Evolutionary conservation across 2,329 filamentous ascomycete genomes (phyloP).

Genomic region (Lanzia echinophila): DNA sequence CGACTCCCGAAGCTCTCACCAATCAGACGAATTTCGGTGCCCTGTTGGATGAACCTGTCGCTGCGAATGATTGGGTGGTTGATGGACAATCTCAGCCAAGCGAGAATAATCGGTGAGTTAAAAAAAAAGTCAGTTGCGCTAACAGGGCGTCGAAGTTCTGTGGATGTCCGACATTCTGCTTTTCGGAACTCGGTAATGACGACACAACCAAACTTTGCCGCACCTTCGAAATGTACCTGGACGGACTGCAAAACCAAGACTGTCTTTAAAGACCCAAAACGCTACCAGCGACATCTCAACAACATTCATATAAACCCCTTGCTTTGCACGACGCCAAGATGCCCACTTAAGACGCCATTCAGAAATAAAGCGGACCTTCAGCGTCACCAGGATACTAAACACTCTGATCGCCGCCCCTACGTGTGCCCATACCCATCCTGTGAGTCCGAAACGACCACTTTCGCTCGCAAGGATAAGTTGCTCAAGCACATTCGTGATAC

Average conservation of each 20-base stretch:
- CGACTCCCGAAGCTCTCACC: background rate
- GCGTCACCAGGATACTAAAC: conserved; percentile 4
- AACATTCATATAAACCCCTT: conserved; percentile 10
- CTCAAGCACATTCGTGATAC: conserved; percentile 13
- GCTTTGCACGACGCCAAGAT: background rate
- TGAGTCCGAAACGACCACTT: conserved; percentile 2
- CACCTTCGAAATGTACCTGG: conserved; percentile 1
- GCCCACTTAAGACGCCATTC: conserved; percentile 6
- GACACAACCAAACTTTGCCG: background rate
- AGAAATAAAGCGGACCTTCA: conserved; percentile 3
- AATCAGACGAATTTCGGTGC: background rate
- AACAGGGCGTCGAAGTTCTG: conserved; percentile 6
- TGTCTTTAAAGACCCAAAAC: background rate
- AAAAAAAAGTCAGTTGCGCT: conserved; percentile 16
- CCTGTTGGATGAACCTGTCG: conserved; percentile 10
- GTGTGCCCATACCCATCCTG: conserved; percentile 9
- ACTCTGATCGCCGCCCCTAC: background rate
- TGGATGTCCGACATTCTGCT: background rate
- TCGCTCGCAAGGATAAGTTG: conserved; percentile 12
- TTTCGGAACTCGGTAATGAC: background rate
- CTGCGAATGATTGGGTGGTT: conserved; percentile 7
- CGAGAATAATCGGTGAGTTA: conserved; percentile 11
- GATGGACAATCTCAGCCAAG: background rate
- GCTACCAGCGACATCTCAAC: background rate
- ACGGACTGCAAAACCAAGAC: conserved; percentile 5